phyloP scores from a whole-genome alignment of 257 asterid genomes.

The Salvia miltiorrhiza region DNA sequence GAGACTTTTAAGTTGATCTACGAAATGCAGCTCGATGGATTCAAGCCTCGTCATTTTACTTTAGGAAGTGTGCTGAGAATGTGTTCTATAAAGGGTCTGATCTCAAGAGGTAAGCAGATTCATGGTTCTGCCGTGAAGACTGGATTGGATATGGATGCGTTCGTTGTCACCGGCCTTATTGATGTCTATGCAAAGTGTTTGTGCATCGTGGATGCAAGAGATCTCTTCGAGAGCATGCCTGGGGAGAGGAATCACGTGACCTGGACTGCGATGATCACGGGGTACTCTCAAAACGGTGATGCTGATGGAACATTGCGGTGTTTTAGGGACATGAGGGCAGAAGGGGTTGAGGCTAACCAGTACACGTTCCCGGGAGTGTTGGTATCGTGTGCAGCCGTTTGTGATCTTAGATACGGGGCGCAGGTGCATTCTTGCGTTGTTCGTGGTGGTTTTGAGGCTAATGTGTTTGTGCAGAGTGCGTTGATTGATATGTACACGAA shows the following conservation, averaged over 20 bases:
- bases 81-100: conserved; percentile 60
- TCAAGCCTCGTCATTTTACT: conserved; percentile 55
- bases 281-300: conserved; percentile 64
- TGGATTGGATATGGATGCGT: conserved; percentile 46
- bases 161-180: conserved; percentile 68
- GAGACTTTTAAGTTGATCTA: conserved; percentile 57
- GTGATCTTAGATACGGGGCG: conserved; percentile 42
- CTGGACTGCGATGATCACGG: conserved; percentile 87
- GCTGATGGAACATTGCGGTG: conserved; percentile 44
- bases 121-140: conserved; percentile 65
- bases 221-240: conserved; percentile 47
- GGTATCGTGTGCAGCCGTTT: conserved; percentile 52
- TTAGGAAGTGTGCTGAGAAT: conserved; percentile 67
- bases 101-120: conserved; percentile 53
- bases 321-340: conserved; percentile 57
- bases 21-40: conserved; percentile 57
- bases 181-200: conserved; percentile 73
- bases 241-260: conserved; percentile 79
- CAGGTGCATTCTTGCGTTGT: conserved; percentile 69
- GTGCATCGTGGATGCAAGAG: conserved; percentile 51
- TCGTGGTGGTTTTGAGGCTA: conserved; percentile 66
- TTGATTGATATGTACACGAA: conserved; percentile 78
- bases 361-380: conserved; percentile 78
- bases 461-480: conserved; percentile 72
- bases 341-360: conserved; percentile 67